These are phyloP conservation scores for Fusarium bactridioides DNA, from an alignment of 2,329 filamentous ascomycete species.

Conservation along the genomic window DNA sequence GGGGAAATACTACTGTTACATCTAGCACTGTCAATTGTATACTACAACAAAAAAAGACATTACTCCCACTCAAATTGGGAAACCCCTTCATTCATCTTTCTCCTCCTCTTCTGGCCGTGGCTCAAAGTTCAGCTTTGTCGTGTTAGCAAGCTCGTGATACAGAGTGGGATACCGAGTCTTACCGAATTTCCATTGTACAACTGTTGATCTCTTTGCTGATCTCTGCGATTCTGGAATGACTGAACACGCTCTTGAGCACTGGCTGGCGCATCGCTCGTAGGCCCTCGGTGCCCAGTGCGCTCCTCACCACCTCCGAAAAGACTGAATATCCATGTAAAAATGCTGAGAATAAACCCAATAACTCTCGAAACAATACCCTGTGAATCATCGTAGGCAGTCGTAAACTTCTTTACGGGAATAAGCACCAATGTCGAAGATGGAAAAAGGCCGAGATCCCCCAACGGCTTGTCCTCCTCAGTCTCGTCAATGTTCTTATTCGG, in stretches of 20 bases:
- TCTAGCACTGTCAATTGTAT: slow-evolving; percentile 41
- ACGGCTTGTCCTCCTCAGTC: slow-evolving; percentile 73
- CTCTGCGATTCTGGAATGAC: slow-evolving; percentile 56
- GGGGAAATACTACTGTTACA: slow-evolving; percentile 33
- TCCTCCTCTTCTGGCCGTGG: slow-evolving; percentile 68
- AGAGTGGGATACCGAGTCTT: slow-evolving; percentile 45
- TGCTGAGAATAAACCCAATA: slow-evolving; percentile 43
- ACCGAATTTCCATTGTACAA: slow-evolving; percentile 94
- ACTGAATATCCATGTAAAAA: slow-evolving; percentile 49
- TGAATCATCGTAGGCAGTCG: slow-evolving; percentile 52
- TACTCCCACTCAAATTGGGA: slow-evolving; percentile 38
- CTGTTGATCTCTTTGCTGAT: slow-evolving; percentile 68
- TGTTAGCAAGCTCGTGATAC: slow-evolving; percentile 39
- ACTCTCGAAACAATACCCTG: slow-evolving; percentile 42
- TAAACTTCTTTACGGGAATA: slow-evolving; percentile 67
- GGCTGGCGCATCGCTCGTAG: slow-evolving; percentile 6
- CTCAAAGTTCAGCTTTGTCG: slow-evolving; percentile 70
- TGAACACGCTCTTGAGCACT: slow-evolving; percentile 39
- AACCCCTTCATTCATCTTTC: slow-evolving; percentile 39
- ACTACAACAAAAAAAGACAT: slow-evolving; percentile 40
- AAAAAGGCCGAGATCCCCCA: slow-evolving; percentile 75
- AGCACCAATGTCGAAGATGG: slow-evolving; percentile 87
- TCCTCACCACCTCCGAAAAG: slow-evolving; percentile 42
- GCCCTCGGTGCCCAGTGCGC: background rate
- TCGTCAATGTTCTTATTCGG: slow-evolving; percentile 79